Percentiles rank a stretch among this genome's conserved stretches.
These are phyloP conservation scores for Lipomyces oligophaga DNA, from an alignment of 805 yeast genomes.

Conservation along the genomic window DNA sequence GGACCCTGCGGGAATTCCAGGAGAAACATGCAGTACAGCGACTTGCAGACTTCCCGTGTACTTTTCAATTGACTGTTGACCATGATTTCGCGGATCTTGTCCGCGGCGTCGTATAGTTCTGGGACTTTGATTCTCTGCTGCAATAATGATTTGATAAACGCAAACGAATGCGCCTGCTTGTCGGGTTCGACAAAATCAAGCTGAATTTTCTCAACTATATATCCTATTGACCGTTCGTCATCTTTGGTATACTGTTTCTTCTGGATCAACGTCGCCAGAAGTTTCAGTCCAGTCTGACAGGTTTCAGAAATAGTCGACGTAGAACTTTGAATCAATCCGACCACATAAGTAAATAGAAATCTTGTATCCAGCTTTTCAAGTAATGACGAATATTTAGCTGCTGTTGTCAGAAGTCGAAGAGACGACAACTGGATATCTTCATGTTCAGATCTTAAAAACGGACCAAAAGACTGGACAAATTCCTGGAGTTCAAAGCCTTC, in stretches of 20 bases:
- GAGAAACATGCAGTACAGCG: slow-evolving; percentile 75
- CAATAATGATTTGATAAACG: slow-evolving; percentile 74
- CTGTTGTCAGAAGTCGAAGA: slow-evolving; percentile 36
- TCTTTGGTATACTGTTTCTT: slow-evolving; percentile 61
- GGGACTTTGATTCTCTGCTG: slow-evolving; percentile 71
- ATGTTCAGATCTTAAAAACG: slow-evolving; percentile 57
- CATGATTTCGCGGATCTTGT: slow-evolving; percentile 75
- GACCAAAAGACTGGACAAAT: slow-evolving; percentile 68
- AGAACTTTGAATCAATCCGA: slow-evolving; percentile 62
- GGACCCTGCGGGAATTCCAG: slow-evolving; percentile 94
- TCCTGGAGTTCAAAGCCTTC: slow-evolving; percentile 61
- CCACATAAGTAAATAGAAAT: slow-evolving; percentile 35
- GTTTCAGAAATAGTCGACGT: slow-evolving; percentile 75
- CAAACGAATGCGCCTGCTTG: slow-evolving; percentile 82
- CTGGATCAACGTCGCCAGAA: slow-evolving; percentile 66
- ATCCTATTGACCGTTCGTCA: slow-evolving; percentile 68
- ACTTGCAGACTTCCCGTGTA: slow-evolving; percentile 79
- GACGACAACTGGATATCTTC: slow-evolving; percentile 74
- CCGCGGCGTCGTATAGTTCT: slow-evolving; percentile 87
- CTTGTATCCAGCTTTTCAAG: slow-evolving; percentile 43
- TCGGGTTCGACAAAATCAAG: slow-evolving; percentile 90
- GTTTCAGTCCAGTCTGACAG: slow-evolving; percentile 74
- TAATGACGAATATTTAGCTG: slow-evolving; percentile 48
- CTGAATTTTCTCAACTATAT: slow-evolving; percentile 63
- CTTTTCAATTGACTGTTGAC: slow-evolving; percentile 81